Conservation (phyloP, 805 yeast genomes). For the Cyberlindnera euphorbiiphila region DNA sequence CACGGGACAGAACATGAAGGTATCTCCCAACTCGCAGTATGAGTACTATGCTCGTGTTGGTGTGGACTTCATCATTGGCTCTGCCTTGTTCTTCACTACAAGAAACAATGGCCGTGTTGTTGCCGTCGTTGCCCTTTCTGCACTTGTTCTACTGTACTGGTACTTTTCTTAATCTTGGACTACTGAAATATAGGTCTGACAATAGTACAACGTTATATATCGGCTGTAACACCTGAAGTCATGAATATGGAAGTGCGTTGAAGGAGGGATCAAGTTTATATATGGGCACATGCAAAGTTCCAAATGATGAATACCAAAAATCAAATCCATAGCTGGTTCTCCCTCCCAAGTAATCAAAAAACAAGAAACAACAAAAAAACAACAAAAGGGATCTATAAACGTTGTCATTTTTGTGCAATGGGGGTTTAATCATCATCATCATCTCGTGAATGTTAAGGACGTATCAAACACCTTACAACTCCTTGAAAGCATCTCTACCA, state of each 20-base stretch:
- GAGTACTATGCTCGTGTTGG: conserved; percentile 2
- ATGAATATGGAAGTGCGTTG: conserved; percentile 2
- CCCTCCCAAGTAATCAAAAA: too few relatives aligned
- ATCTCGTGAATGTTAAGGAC: background rate
- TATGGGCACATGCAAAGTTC: background rate
- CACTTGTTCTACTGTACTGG: background rate
- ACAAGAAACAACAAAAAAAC: background rate
- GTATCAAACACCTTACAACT: conserved; percentile 37
- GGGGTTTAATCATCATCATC: conserved; percentile 1
- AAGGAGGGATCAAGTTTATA: background rate
- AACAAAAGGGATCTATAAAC: conserved; percentile 3
- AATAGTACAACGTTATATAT: too few relatives aligned
- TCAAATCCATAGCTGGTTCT: too few relatives aligned
- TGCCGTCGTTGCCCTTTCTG: background rate
- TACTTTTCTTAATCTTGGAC: background rate
- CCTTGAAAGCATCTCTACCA: conserved; percentile 92
- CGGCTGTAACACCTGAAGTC: too few relatives aligned
- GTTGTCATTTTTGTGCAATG: background rate
- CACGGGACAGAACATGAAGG: conserved; percentile 6
- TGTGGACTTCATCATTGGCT: conserved; percentile 4
- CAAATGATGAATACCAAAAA: too few relatives aligned
- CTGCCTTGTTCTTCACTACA: conserved; percentile 2
- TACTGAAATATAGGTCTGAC: too few relatives aligned
- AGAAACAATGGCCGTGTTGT: conserved; percentile 8
- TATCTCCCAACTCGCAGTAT: conserved; percentile 2